These are phyloP conservation scores for Mycogone perniciosa DNA, from an alignment of 2,329 filamentous ascomycete species.

Conservation along the genomic window DNA sequence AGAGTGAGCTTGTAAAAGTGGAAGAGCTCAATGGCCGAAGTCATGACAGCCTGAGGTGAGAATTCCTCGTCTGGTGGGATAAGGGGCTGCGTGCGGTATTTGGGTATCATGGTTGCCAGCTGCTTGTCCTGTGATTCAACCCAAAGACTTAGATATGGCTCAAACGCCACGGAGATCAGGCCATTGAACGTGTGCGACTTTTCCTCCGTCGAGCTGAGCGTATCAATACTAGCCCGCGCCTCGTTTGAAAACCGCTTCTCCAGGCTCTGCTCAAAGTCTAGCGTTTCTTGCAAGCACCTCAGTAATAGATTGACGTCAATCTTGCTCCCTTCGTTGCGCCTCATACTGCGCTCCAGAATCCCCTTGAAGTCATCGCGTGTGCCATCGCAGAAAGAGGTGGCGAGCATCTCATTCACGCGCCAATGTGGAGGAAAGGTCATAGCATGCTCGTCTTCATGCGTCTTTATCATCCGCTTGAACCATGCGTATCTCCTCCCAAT, in stretches of 20 bases:
- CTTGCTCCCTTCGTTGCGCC: slow-evolving; percentile 66
- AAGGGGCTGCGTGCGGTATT: slow-evolving; percentile 77
- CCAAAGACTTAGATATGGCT: slow-evolving; percentile 95
- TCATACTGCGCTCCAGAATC: slow-evolving; percentile 82
- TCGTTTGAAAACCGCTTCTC: slow-evolving; percentile 74
- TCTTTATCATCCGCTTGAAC: slow-evolving; percentile 94
- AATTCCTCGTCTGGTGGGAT: slow-evolving; percentile 86
- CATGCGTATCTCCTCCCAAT: slow-evolving; percentile 92
- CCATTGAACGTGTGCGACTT: slow-evolving; percentile 75
- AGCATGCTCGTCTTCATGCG: slow-evolving; percentile 89
- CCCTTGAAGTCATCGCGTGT: slow-evolving; percentile 93
- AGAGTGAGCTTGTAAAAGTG: slow-evolving; percentile 92
- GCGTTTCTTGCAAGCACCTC: slow-evolving; percentile 85
- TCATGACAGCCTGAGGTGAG: slow-evolving; percentile 78
- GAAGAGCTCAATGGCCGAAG: slow-evolving; percentile 93
- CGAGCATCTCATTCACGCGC: slow-evolving; percentile 84
- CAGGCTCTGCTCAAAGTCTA: slow-evolving; percentile 91
- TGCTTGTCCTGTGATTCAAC: slow-evolving; percentile 93
- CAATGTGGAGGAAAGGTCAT: slow-evolving; percentile 80
- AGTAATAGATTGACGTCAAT: slow-evolving; percentile 86
- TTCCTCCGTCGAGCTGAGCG: slow-evolving; percentile 72
- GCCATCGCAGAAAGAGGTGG: slow-evolving; percentile 89
- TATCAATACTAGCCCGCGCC: slow-evolving; percentile 80
- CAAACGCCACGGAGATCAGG: slow-evolving; percentile 91
- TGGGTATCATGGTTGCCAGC: slow-evolving; percentile 75